A percentile compares a stretch with the other conserved stretches of the same genome.
Conservation (phyloP, 1,284 basidiomycete species). For the Ustilago loliicola region DNA sequence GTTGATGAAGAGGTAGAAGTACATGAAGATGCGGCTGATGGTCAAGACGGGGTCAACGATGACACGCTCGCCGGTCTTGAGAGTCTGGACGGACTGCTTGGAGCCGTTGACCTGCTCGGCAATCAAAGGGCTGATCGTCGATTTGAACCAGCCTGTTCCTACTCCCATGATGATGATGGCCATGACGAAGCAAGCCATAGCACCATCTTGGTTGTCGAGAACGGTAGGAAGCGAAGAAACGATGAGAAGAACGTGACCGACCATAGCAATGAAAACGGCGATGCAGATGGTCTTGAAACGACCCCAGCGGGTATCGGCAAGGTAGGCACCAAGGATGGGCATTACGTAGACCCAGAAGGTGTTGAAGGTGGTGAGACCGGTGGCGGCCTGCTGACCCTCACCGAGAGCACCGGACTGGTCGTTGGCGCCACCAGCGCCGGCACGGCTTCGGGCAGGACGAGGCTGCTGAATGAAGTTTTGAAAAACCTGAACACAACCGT, state of each 20-base stretch:
- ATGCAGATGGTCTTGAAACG: conserved; percentile 73
- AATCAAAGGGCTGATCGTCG: conserved; percentile 68
- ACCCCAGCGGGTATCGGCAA: conserved; percentile 72
- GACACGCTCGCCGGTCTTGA: conserved; percentile 79
- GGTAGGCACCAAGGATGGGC: conserved; percentile 68
- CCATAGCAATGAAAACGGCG: conserved; percentile 70
- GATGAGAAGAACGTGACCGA: conserved; percentile 80
- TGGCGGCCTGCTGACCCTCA: conserved; percentile 65
- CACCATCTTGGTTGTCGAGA: conserved; percentile 74
- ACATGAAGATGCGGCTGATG: conserved; percentile 67
- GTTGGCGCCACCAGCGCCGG: conserved; percentile 58
- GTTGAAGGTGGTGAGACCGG: conserved; percentile 68
- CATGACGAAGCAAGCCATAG: conserved; percentile 77
- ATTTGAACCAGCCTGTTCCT: conserved; percentile 83
- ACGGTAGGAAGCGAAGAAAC: conserved; percentile 80
- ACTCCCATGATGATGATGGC: conserved; percentile 69
- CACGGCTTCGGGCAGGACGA: conserved; percentile 52
- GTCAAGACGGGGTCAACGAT: conserved; percentile 85
- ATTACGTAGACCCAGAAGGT: conserved; percentile 66
- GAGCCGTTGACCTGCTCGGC: conserved; percentile 73
- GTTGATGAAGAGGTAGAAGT: conserved; percentile 70
- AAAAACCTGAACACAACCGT: conserved; percentile 65
- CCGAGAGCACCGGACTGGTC: conserved; percentile 65
- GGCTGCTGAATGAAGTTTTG: conserved; percentile 67
- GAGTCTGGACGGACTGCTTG: conserved; percentile 64